Base-by-base conservation (phyloP, 1,284 basidiomycete genomes). In the Naganishia albida region DNA sequence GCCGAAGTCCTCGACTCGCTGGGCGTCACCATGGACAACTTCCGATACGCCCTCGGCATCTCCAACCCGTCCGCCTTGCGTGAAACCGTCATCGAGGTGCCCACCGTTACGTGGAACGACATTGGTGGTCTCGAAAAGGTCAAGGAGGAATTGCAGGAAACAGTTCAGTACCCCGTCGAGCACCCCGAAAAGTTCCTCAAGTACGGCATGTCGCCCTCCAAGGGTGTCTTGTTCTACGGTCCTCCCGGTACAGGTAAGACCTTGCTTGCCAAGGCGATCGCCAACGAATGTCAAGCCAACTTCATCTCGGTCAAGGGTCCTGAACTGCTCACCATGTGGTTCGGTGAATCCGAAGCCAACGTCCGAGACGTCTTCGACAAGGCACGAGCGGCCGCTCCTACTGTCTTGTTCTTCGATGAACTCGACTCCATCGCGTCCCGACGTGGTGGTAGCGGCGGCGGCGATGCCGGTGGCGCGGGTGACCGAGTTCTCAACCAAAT, bases 151-250 rank as follows among this genome's bases (percentile, higher is more conserved):
- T 84, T 99, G 53, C 96, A 99, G 80, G 96, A 99, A 83, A 99
- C 96, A 12, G 95, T 99, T 0, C 94, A 97, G 76, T 99, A 98
- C 83, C 96, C 96, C 63, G 95, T 99, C 80, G 96, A 99, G 81
- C 96, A 99, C 78, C 96, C 96, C 69, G 96, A 99, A 80, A 98
- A 98, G 83, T 99, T 99, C 91, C 85, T 98, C 88, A 99, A 99
- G 84, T 99, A 99, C 75, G 96, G 96, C 71, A 96, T 99, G 91
- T 93, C 93, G 44, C 95, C 96, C 3, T 96, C 93, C 44, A 98
- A 98, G 84, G 96, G 94, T 86, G 94, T 98, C 55, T 82, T 95
- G 74, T 97, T 98, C 85, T 93, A 95, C 78, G 93, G 93, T 55
- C 93, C 93, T 73, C 93, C 93, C 69, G 93, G 93, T 85, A 95